A percentile compares a stretch with the other conserved stretches of the same genome.
phyloP scores from a whole-genome alignment of 106 monocot genomes.

The Allium sativum region DNA sequence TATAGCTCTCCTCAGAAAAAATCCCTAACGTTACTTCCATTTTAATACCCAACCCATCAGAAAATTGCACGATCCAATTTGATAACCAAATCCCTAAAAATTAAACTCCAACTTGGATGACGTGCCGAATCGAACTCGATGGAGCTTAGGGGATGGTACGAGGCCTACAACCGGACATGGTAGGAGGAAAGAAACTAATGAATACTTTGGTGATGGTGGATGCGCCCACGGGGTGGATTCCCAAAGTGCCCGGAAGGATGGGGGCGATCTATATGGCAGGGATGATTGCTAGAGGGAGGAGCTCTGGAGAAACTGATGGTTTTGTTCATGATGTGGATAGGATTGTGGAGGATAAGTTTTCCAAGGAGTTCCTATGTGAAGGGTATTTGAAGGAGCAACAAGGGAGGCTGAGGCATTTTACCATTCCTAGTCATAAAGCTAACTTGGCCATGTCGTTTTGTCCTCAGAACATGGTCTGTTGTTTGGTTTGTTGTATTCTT shows the following conservation, averaged over 20 bases:
- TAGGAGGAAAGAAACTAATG: no score
- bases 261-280: constrained; percentile 83
- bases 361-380: constrained; percentile 57
- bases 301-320: constrained; percentile 53
- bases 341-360: constrained; percentile 66
- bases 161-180: no score
- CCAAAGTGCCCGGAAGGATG: constrained; percentile 86
- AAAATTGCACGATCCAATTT: no score
- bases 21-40: no score
- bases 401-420: constrained; percentile 65
- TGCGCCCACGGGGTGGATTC: constrained; percentile 72
- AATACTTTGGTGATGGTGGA: constrained; percentile 93
- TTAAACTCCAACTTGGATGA: no score
- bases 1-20: no score
- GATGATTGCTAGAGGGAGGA: constrained; percentile 63
- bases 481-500: not conserved
- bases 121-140: no score
- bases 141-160: no score
- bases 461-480: constrained; percentile 5
- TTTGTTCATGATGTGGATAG: constrained; percentile 83
- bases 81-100: no score
- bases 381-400: constrained; percentile 57
- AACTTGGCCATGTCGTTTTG: constrained; percentile 48
- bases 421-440: constrained; percentile 55
- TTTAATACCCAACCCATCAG: no score